Conservation (phyloP, 140 eudicot species). For the Bidens hawaiensis region DNA sequence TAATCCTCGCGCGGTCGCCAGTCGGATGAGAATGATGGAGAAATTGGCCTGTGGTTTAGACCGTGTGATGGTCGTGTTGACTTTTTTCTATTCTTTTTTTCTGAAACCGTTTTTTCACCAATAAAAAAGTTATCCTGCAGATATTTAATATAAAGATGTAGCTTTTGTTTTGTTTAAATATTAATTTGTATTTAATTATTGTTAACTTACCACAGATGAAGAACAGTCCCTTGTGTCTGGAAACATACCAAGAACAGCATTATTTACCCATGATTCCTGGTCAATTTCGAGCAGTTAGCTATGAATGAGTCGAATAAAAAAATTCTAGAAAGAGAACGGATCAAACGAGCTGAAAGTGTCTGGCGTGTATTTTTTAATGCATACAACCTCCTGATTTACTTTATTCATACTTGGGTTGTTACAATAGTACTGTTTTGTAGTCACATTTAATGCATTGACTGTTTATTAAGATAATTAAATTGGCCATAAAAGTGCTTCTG, state of each 20-base stretch:
- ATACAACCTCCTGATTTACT: background rate
- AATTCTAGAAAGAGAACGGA: background rate
- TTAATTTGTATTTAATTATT: background rate
- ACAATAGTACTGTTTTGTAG: background rate
- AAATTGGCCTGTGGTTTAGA: conserved; percentile 47
- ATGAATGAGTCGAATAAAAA: background rate
- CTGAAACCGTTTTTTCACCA: conserved; percentile 61
- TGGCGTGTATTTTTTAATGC: background rate
- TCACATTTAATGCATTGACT: background rate
- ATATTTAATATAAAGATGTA: background rate
- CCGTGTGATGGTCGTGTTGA: conserved; percentile 33
- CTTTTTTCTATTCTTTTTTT: conserved; percentile 47
- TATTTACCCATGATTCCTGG: conserved; percentile 89
- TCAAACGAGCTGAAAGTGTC: background rate
- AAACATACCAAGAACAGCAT: conserved; percentile 66
- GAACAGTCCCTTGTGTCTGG: conserved; percentile 81
- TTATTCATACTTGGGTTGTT: background rate
- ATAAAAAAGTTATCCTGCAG: conserved; percentile 59
- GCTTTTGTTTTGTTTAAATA: background rate
- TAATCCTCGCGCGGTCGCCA: conserved; percentile 50
- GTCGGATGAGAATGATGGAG: conserved; percentile 42
- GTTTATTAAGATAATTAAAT: too few relatives aligned
- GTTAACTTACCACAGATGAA: conserved; percentile 68
- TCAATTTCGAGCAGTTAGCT: conserved; percentile 10
- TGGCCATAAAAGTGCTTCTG: background rate